These are phyloP conservation scores for Didymella lethalis DNA, from an alignment of 2,329 filamentous ascomycete genomes.

Conservation along the genomic window DNA sequence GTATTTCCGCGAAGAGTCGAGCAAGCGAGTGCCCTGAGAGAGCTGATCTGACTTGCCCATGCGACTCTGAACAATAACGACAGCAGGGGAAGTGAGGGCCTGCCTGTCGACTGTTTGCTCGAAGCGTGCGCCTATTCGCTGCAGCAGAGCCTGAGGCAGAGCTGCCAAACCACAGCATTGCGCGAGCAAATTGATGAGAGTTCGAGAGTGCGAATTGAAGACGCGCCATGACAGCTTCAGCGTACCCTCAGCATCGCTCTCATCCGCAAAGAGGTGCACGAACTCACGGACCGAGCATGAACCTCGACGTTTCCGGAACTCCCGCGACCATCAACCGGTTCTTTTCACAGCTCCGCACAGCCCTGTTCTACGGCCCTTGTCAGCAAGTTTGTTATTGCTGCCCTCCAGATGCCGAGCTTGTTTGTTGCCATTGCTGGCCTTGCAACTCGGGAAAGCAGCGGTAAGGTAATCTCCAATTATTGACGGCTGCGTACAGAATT, in stretches of 20 bases:
- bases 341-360: not conserved
- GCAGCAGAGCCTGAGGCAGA: not conserved
- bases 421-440: not conserved
- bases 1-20: too few relatives aligned
- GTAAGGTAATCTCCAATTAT: constrained; percentile 19
- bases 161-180: not conserved
- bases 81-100: too few relatives aligned
- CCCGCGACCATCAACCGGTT: not conserved
- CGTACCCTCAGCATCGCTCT: not conserved
- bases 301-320: not conserved
- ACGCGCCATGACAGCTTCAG: not conserved
- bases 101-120: too few relatives aligned
- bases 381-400: not conserved
- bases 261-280: not conserved
- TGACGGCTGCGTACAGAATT: constrained; percentile 9
- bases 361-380: not conserved
- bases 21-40: too few relatives aligned
- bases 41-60: too few relatives aligned
- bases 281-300: not conserved
- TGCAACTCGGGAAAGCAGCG: constrained; percentile 5
- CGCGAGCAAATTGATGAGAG: not conserved
- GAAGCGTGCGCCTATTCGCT: too few relatives aligned
- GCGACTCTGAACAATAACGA: too few relatives aligned
- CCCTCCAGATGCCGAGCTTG: not conserved
- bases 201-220: not conserved